Evolutionary conservation across 225 moss, liverwort and hornwort species (phyloP).

Genomic region (Physcomitrium patens): DNA sequence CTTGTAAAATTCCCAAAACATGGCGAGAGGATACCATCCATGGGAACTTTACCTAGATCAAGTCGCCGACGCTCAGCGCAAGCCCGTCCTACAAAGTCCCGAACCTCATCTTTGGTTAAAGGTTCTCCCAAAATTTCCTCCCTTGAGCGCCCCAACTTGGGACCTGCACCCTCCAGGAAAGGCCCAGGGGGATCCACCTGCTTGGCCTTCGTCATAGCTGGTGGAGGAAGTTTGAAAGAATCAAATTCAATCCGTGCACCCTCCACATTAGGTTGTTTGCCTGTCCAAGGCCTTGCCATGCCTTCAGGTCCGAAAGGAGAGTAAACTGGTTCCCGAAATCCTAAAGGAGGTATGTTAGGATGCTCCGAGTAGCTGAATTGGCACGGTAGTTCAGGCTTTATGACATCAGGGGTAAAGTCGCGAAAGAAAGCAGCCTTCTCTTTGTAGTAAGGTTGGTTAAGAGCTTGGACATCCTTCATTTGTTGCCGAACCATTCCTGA

Average conservation of each 20-base stretch:
- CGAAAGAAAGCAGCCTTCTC: conserved; percentile 33
- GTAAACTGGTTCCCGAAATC: conserved; percentile 68
- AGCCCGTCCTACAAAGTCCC: conserved; percentile 59
- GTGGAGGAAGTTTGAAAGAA: conserved; percentile 86
- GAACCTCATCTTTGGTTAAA: conserved; percentile 60
- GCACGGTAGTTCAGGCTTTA: conserved; percentile 68
- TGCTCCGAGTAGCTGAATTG: conserved; percentile 89
- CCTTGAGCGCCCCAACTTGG: conserved; percentile 65
- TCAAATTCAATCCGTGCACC: conserved; percentile 71
- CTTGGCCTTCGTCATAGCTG: conserved; percentile 76
- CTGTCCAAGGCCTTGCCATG: conserved; percentile 88
- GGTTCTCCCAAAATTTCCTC: conserved; percentile 84
- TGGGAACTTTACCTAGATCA: conserved; percentile 70
- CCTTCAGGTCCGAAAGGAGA: conserved; percentile 89
- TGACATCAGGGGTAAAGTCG: conserved; percentile 37
- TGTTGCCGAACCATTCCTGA: conserved; percentile 31
- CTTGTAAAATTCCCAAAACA: conserved; percentile 3
- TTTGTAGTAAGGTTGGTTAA: conserved; percentile 32
- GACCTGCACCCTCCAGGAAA: conserved; percentile 68
- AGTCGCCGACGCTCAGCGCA: conserved; percentile 61
- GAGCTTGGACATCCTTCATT: conserved; percentile 20
- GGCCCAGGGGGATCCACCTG: conserved; percentile 82
- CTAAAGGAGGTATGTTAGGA: conserved; percentile 68
- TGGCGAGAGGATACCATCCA: not conserved
- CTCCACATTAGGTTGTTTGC: conserved; percentile 69